Conservation (phyloP, 768 basidiomycete genomes). For the Udeniomyces megalosporus region DNA sequence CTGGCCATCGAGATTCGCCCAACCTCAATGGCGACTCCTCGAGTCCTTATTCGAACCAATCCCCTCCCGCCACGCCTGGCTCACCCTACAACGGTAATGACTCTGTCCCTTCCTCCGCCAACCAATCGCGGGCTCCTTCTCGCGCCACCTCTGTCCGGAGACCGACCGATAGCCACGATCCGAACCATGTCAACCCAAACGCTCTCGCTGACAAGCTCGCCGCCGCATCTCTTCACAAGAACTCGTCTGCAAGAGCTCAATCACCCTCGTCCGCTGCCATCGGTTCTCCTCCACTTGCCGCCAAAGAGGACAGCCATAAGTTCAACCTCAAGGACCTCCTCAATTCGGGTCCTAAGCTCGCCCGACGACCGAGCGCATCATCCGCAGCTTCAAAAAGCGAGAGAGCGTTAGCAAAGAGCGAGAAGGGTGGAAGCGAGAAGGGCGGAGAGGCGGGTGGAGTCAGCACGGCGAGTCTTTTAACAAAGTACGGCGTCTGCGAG, state of each 20-base stretch:
- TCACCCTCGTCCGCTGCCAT: slow-evolving; percentile 18
- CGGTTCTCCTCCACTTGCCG: slow-evolving; percentile 21
- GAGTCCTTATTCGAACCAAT: slow-evolving; percentile 15
- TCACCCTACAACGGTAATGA: slow-evolving; percentile 19
- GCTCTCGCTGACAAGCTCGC: slow-evolving; percentile 17
- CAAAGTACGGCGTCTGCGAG: slow-evolving; percentile 96
- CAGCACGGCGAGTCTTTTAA: slow-evolving; percentile 44
- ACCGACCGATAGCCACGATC: slow-evolving; percentile 20
- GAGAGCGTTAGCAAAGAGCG: slow-evolving; percentile 37
- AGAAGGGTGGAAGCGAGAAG: slow-evolving; percentile 26
- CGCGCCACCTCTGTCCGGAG: slow-evolving; percentile 19
- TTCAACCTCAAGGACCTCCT: slow-evolving; percentile 77
- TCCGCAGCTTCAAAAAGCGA: slow-evolving; percentile 52
- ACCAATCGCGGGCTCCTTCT: slow-evolving; percentile 22
- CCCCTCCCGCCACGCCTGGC: slow-evolving; percentile 25
- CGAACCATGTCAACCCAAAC: slow-evolving; percentile 7
- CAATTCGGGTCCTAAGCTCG: slow-evolving; percentile 53
- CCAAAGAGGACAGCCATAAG: slow-evolving; percentile 39
- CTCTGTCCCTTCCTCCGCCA: slow-evolving; percentile 16
- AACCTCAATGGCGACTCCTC: slow-evolving; percentile 16
- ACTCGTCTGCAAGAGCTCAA: slow-evolving; percentile 3
- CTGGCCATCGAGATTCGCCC: slow-evolving; percentile 7
- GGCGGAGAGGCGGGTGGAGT: slow-evolving; percentile 37
- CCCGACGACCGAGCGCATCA: slow-evolving; percentile 52
- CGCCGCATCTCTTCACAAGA: slow-evolving; percentile 13